phyloP scores from a whole-genome alignment of 441 rosid species.

The Mallotus japonicus region DNA sequence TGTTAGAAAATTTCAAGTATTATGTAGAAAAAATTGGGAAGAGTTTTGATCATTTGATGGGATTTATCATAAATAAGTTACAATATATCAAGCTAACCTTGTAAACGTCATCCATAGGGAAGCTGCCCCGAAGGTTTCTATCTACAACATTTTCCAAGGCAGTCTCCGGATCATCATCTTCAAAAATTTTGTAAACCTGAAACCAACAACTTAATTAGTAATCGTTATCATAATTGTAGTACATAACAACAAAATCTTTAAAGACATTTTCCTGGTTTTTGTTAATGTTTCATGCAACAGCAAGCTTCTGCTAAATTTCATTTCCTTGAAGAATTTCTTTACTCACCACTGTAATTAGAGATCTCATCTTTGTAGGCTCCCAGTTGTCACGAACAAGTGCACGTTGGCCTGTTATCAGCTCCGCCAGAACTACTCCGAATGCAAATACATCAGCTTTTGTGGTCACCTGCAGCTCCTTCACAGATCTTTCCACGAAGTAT shows the following conservation, averaged over 20 bases:
- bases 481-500: slow-evolving; percentile 34
- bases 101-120: slow-evolving; percentile 45
- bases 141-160: slow-evolving; percentile 49
- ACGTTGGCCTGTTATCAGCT: slow-evolving; percentile 62
- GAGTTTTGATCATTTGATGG: too few species aligned
- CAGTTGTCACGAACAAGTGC: slow-evolving; percentile 50
- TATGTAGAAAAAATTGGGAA: too few species aligned
- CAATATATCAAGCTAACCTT: slow-evolving; percentile 34
- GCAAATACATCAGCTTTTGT: slow-evolving; percentile 63
- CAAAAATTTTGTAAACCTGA: slow-evolving; percentile 44
- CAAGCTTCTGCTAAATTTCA: neutral
- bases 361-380: slow-evolving; percentile 50
- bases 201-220: neutral
- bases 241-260: neutral
- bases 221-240: neutral
- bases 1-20: too few species aligned
- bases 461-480: slow-evolving; percentile 67
- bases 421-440: slow-evolving; percentile 64
- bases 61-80: neutral
- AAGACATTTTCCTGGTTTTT: neutral
- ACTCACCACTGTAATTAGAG: slow-evolving; percentile 54
- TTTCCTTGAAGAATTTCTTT: neutral
- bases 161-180: slow-evolving; percentile 39
- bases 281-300: neutral
- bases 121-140: slow-evolving; percentile 45